phyloP scores from a whole-genome alignment of 1,284 basidiomycete genomes.

The Apiotrichum porosum region DNA sequence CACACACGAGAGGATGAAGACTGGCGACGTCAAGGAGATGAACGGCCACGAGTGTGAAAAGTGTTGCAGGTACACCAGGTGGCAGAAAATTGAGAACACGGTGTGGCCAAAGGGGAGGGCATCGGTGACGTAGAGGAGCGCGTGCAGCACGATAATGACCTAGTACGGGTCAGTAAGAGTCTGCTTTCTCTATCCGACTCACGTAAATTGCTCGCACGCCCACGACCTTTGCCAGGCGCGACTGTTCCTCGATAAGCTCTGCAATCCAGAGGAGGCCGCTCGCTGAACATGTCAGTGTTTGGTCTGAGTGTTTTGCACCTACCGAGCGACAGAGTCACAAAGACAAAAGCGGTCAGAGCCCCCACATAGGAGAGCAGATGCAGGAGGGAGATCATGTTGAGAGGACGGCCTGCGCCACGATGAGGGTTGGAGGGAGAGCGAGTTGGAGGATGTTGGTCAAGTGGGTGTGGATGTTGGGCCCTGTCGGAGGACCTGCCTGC shows the following conservation, averaged over 20 bases:
- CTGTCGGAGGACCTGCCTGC: too few relatives aligned
- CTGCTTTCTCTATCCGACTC: too few relatives aligned
- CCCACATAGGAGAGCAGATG: constrained; percentile 58
- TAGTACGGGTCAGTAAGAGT: constrained; percentile 36
- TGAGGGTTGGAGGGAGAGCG: too few relatives aligned
- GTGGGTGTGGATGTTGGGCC: too few relatives aligned
- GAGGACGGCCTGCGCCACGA: too few relatives aligned
- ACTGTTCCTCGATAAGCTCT: constrained; percentile 90
- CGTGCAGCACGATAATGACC: constrained; percentile 71
- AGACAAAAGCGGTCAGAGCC: constrained; percentile 63
- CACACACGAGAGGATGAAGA: constrained; percentile 75
- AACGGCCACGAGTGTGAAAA: constrained; percentile 81
- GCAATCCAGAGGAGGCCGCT: constrained; percentile 88
- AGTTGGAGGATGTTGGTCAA: too few relatives aligned
- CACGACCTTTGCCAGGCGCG: constrained; percentile 67
- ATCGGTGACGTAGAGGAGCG: constrained; percentile 72
- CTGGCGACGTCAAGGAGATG: constrained; percentile 75
- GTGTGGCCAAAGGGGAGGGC: constrained; percentile 68
- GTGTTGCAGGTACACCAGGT: constrained; percentile 83
- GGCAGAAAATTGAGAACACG: constrained; percentile 73
- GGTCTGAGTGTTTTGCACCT: neutral
- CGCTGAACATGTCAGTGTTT: constrained; percentile 52
- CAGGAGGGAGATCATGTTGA: constrained; percentile 29
- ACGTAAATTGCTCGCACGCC: constrained; percentile 83
- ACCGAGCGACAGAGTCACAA: constrained; percentile 76